Base-by-base conservation (phyloP, 805 yeast species). In the Dipodascus albidus region DNA sequence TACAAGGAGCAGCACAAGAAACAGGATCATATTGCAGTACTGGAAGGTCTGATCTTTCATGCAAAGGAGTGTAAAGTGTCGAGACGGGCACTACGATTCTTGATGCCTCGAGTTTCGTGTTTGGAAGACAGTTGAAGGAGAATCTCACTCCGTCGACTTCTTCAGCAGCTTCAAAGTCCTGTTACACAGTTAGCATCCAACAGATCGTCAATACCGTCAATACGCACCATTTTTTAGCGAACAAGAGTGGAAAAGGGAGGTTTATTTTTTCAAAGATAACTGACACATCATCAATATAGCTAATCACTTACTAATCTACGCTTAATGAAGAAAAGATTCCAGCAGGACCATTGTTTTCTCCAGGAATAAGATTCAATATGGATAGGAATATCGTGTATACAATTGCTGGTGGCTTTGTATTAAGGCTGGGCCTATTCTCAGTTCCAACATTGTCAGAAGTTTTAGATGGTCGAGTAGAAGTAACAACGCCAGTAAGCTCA, bases 81-180 rank as follows among this genome's bases (percentile, higher is more conserved):
- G 97, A 96, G 38, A 93, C 82, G 11, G 99, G 99, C 31, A 93
- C 90, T 17, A 91, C 95, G 64, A 89, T 85, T 60, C 93, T 85
- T 62, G 83, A 83, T 20, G 96, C 93, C 68, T 93, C 98, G 47
- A 82, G 80, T 60, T 89, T 81, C 42, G 96, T 83, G 47, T 86
- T 81, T 24, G 99, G 99, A 63, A 91, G 83, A 47, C 87, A 84
- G 67, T 85, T 83, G 90, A 91, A 85, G 61, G 85, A 80, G 72
- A 85, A 83, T 55, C 86, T 76, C 51, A 82, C 80, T 53, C 86
- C 86, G 63, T 80, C 83, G 51, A 69, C 68, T 62, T 79, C 83
- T 67, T 80, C 84, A 59, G 71, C 73, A 60, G 76, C 81, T 64
- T 80, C 82, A 62, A 80, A 77, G 66, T 80, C 81, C 72, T 66